A percentile compares a stretch with the other conserved stretches of the same genome.
phyloP scores from a whole-genome alignment of 192 early-diverging fungal genomes.

The Podila verticillata region DNA sequence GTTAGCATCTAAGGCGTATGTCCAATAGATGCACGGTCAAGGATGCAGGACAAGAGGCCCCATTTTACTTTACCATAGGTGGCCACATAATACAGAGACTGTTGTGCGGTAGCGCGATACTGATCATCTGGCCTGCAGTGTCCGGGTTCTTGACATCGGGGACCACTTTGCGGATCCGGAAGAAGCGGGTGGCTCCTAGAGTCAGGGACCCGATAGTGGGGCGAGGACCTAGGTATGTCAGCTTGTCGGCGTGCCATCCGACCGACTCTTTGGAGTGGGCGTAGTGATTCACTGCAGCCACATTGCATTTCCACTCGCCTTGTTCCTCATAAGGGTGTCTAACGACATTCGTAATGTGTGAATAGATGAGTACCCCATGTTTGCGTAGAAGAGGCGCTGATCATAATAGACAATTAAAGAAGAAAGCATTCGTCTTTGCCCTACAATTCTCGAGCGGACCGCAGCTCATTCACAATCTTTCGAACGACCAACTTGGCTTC shows the following conservation, averaged over 20 bases:
- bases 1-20: not conserved
- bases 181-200: constrained; percentile 54
- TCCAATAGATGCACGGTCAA: not conserved
- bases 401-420: not conserved
- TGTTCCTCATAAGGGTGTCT: constrained; percentile 52
- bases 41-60: not conserved
- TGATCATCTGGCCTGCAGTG: constrained; percentile 42
- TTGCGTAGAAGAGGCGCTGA: not conserved
- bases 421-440: not conserved
- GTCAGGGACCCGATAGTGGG: constrained; percentile 55
- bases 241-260: constrained; percentile 55
- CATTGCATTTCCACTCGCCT: constrained; percentile 54
- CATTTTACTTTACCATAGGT: constrained; percentile 27
- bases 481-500: constrained; percentile 45
- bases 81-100: constrained; percentile 58
- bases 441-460: constrained; percentile 33
- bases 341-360: not conserved
- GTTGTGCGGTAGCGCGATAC: constrained; percentile 54
- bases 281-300: constrained; percentile 54
- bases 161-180: constrained; percentile 52
- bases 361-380: no score
- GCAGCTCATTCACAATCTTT: constrained; percentile 42
- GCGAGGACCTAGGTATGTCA: constrained; percentile 51
- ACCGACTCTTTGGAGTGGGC: constrained; percentile 55
- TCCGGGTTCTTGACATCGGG: constrained; percentile 36